Percentiles rank a stretch among this genome's conserved stretches.
Evolutionary conservation across 2,329 filamentous ascomycete genomes (phyloP).

Genomic region (Hymenoscyphus fraxineus): DNA sequence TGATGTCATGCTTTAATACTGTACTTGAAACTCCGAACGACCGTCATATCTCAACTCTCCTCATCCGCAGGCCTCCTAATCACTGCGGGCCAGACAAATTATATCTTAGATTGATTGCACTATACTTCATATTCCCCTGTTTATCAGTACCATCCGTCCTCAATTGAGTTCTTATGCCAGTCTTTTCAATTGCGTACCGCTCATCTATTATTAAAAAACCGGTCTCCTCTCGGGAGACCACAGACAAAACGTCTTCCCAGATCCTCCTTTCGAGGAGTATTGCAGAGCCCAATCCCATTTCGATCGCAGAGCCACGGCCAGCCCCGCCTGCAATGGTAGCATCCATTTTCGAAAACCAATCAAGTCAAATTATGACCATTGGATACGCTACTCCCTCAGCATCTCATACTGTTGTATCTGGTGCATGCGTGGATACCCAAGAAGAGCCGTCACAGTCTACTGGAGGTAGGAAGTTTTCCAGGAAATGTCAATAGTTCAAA

Average conservation of each 20-base stretch:
- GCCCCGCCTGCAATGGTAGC: conserved; percentile 19
- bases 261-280: conserved; percentile 45
- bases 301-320: conserved; percentile 11
- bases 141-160: background rate
- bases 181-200: conserved; percentile 23
- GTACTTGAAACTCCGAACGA: conserved; percentile 11
- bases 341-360: conserved; percentile 29
- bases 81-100: background rate
- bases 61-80: conserved; percentile 1
- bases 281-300: conserved; percentile 36
- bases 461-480: background rate
- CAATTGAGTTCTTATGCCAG: conserved; percentile 17
- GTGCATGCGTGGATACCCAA: background rate
- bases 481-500: background rate
- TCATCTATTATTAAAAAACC: conserved; percentile 22
- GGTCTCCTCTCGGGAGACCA: conserved; percentile 24
- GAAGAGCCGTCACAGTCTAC: background rate
- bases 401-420: background rate
- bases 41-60: conserved; percentile 8
- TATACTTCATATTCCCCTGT: conserved; percentile 2
- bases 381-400: conserved; percentile 20
- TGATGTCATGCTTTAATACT: background rate
- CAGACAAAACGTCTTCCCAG: conserved; percentile 43
- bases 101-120: conserved; percentile 3
- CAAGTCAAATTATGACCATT: conserved; percentile 30